Conservation (phyloP, 805 yeast species). For the Diddensiella santjacobensis region DNA sequence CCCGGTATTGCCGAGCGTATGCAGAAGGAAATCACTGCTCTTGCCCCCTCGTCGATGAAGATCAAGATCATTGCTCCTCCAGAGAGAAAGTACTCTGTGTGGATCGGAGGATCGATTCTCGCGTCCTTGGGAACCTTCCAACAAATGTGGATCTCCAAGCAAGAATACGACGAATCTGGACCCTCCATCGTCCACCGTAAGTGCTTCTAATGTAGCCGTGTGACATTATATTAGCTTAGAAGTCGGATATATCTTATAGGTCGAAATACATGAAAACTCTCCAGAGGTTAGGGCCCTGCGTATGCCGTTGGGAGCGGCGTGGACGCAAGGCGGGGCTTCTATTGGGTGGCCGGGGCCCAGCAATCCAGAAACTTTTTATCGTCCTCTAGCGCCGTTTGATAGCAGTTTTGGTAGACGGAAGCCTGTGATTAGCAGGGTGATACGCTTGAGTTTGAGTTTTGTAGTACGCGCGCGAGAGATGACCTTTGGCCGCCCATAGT, state of each 20-base stretch:
- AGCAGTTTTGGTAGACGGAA: no score
- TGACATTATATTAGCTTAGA: neutral
- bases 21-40: slow-evolving; percentile 99
- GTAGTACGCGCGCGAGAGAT: no score
- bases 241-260: no score
- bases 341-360: no score
- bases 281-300: no score
- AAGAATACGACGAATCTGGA: slow-evolving; percentile 99
- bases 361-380: no score
- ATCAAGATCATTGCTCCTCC: slow-evolving; percentile 99
- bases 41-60: slow-evolving; percentile 99
- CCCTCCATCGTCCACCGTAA: slow-evolving; percentile 98
- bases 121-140: slow-evolving; percentile 99
- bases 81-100: slow-evolving; percentile 98
- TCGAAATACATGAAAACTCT: no score
- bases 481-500: no score
- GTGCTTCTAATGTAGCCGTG: slow-evolving; percentile 59
- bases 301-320: no score
- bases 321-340: neutral
- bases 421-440: no score
- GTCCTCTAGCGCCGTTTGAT: no score
- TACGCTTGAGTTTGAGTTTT: no score
- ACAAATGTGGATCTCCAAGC: slow-evolving; percentile 99
- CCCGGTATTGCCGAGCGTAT: slow-evolving; percentile 99
- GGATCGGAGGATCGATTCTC: slow-evolving; percentile 99